phyloP scores from a whole-genome alignment of 164 flowering plant species.

The Stephania cephalantha region DNA sequence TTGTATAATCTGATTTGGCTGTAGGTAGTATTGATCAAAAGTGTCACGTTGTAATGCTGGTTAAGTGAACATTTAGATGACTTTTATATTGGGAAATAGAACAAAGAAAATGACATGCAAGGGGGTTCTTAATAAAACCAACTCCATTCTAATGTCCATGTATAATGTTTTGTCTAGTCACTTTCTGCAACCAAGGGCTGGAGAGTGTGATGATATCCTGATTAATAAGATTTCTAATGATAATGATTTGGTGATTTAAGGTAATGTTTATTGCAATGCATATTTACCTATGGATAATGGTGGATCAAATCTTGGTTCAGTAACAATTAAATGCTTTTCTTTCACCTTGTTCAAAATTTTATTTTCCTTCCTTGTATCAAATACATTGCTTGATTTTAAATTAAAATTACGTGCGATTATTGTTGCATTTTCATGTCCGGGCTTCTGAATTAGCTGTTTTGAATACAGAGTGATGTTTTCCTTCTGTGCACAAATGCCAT shows the following conservation, averaged over 20 bases:
- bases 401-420: not conserved
- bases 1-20: not conserved
- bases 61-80: not conserved
- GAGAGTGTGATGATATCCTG: not conserved
- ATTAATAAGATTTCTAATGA: not conserved
- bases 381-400: not conserved
- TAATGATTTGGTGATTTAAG: not conserved
- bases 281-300: not conserved
- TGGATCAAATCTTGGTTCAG: too few relatives aligned
- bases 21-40: not conserved
- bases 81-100: not conserved
- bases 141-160: not conserved
- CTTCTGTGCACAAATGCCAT: slow-evolving; percentile 90
- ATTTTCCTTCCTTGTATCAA: not conserved
- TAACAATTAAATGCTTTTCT: not conserved
- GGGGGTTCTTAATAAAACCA: not conserved
- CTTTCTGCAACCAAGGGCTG: not conserved
- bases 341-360: not conserved
- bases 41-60: not conserved
- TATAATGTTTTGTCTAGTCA: not conserved
- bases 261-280: not conserved
- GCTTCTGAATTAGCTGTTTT: slow-evolving; percentile 14
- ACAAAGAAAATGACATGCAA: not conserved
- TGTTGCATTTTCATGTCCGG: slow-evolving; percentile 1
- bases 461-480: slow-evolving; percentile 78